These are phyloP conservation scores for Neoboletus magnificus DNA, from an alignment of 768 basidiomycete species.

Conservation along the genomic window DNA sequence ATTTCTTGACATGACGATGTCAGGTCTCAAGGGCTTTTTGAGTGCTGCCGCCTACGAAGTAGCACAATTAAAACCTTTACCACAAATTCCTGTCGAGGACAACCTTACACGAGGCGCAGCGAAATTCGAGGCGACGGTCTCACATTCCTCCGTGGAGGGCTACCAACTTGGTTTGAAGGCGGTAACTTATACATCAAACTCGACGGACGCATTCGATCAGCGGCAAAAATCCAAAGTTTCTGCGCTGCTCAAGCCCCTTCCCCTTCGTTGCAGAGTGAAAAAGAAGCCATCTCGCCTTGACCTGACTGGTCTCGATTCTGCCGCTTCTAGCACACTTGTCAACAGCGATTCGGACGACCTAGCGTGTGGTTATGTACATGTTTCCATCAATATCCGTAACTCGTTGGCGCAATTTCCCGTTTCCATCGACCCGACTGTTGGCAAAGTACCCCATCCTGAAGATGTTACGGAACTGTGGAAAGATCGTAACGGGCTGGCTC, in stretches of 20 bases:
- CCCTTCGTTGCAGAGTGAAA: constrained; percentile 8
- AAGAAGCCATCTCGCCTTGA: constrained; percentile 5
- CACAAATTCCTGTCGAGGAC: constrained; percentile 16
- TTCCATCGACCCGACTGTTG: constrained; percentile 22
- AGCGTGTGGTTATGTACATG: constrained; percentile 18
- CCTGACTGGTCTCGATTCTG: not conserved
- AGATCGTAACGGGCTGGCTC: constrained; percentile 25
- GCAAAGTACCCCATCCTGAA: constrained; percentile 30
- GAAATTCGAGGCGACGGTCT: not conserved
- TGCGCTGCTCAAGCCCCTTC: constrained; percentile 17
- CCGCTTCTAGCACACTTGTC: constrained; percentile 23
- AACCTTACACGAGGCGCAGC: not conserved
- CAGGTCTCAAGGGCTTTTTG: constrained; percentile 32
- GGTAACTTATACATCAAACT: not conserved
- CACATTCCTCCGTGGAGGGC: constrained; percentile 6
- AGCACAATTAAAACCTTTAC: constrained; percentile 27
- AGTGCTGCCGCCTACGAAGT: constrained; percentile 28
- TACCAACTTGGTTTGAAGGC: not conserved
- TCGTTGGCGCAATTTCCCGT: constrained; percentile 31
- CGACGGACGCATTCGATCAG: constrained; percentile 1
- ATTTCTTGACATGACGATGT: constrained; percentile 31
- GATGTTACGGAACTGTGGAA: constrained; percentile 29
- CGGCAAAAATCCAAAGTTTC: constrained; percentile 11
- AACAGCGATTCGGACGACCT: constrained; percentile 13
- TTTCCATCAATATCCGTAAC: constrained; percentile 25